Percentiles rank a stretch among this genome's conserved stretches.
Conservation (phyloP, 2,329 filamentous ascomycete genomes). For the Cordyceps fumosorosea region DNA sequence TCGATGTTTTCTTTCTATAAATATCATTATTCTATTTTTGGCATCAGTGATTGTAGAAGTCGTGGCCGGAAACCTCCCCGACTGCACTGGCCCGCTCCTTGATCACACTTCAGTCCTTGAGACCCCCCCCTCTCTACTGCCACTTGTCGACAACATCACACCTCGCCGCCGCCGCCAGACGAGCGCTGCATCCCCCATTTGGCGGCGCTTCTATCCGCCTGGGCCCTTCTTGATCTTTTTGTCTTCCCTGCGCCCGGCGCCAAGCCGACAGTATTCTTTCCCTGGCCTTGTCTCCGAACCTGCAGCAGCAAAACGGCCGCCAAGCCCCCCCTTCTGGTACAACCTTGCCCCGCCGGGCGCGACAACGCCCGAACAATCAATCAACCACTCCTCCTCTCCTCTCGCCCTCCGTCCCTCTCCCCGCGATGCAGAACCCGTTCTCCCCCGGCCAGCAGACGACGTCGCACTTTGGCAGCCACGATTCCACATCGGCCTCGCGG, state of each 20-base stretch:
- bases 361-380: too few species aligned
- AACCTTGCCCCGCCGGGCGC: too few species aligned
- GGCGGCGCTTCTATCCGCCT: background rate
- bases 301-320: background rate
- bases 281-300: background rate
- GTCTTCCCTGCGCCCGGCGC: background rate
- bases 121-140: background rate
- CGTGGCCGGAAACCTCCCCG: background rate
- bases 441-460: background rate
- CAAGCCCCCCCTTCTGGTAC: too few species aligned
- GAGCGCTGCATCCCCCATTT: background rate
- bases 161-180: background rate
- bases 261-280: background rate
- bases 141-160: background rate
- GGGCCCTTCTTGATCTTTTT: background rate
- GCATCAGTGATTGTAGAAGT: background rate
- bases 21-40: background rate
- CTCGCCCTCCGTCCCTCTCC: background rate
- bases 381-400: too few species aligned
- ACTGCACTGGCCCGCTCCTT: background rate
- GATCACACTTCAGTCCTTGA: background rate
- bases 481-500: constrained; percentile 25
- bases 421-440: constrained; percentile 6
- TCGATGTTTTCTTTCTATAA: background rate
- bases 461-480: constrained; percentile 26